Base-by-base conservation (phyloP, 805 yeast genomes). In the Limtongozyma cylindracea region DNA sequence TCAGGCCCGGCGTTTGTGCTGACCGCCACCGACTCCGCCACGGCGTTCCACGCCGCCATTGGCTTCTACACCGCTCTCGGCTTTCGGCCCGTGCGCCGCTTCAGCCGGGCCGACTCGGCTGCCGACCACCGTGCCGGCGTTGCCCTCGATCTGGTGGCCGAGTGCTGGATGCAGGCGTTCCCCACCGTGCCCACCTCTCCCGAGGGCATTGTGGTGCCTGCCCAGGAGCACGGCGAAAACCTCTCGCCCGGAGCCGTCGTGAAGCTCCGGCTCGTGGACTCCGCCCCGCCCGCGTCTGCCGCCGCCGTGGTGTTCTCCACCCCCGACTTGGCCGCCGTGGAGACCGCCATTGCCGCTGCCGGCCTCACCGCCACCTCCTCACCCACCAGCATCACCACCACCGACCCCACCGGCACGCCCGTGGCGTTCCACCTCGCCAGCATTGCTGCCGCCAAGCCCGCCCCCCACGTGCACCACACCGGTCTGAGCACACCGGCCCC, bases 141-240 rank as follows among this genome's bases (percentile, higher is more conserved):
- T 20, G 58, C 77, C 6, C 52, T 49, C 25, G 77, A 70, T 29
- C 70, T 82, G 1, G 35, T 68, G 22, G 58, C 53, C 29, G 91
- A 73, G 41, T 42, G 61, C 14, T 73, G 91, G 91, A 38, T 73
- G 21, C 74, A 70, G 39, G 47, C 66, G 12, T 70, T 64, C 39
- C 77, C 74, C 11, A 45, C 57, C 19, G 55, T 49, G 28, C 35
- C 40, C 21, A 11, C 30, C 11, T 53, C 49, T 25, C 26, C 23
- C 7, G 31, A 36, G 14, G 57, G 56, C 4, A 33, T 41, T 21
- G 24, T 43, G 15, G 34, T 34, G 17, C 58, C 58, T 4, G 46
- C 53, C 47, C 58, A 51, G 25, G 56, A 51, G 21, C 15, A 13
- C 15, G 6, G 6, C 15, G 15, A 6, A 13, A 5, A 13, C 5